phyloP scores from a whole-genome alignment of 75 land plant genomes.

The Pinus taeda region DNA sequence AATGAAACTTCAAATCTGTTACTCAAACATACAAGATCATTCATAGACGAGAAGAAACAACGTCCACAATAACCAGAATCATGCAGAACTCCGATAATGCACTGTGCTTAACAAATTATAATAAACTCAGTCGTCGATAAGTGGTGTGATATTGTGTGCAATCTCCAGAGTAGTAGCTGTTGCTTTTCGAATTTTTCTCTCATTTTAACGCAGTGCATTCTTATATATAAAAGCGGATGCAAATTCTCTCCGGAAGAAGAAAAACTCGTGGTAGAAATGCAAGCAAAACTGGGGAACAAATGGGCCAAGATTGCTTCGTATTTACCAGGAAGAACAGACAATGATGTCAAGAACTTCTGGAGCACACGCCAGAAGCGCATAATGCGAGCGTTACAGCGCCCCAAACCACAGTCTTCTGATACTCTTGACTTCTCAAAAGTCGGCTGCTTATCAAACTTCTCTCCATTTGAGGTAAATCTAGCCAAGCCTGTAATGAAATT shows the following conservation, averaged over 20 bases:
- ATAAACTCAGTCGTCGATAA: too few species aligned
- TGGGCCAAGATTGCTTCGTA: conserved; percentile 90
- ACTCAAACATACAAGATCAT: too few species aligned
- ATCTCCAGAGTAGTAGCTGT: too few species aligned
- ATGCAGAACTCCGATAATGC: too few species aligned
- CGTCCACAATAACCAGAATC: too few species aligned
- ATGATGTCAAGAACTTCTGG: conserved; percentile 98
- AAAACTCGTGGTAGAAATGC: conserved; percentile 80
- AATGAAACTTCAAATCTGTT: too few species aligned
- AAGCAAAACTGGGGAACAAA: conserved; percentile 80
- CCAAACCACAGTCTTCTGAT: background rate
- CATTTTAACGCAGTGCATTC: background rate
- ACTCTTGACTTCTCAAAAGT: background rate
- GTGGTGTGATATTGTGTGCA: too few species aligned
- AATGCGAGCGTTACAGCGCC: conserved; percentile 60
- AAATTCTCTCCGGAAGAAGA: conserved; percentile 83
- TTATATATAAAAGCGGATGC: conserved; percentile 56
- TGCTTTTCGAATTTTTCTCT: too few species aligned
- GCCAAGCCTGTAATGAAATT: too few species aligned
- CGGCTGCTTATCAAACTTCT: background rate
- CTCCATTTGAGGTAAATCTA: background rate
- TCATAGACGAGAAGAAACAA: too few species aligned
- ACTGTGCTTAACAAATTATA: too few species aligned
- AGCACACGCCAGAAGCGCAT: conserved; percentile 90
- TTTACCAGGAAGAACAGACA: conserved; percentile 80